These are phyloP conservation scores for Metarhizium anisopliae DNA, from an alignment of 2,329 filamentous ascomycete genomes.

Conservation along the genomic window DNA sequence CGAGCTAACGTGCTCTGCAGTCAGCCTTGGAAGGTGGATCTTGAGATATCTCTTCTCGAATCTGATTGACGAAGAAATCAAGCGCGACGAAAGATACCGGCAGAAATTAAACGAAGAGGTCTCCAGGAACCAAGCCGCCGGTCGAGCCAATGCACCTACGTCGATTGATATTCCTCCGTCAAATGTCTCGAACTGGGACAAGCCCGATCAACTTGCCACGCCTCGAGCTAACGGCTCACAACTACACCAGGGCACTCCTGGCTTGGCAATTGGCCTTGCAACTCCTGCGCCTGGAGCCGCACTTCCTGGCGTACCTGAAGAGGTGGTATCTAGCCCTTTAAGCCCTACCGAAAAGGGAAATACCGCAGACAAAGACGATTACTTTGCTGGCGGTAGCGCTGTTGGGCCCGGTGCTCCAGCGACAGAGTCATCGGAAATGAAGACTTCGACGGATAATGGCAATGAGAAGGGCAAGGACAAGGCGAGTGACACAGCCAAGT, in stretches of 20 bases:
- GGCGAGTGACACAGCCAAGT: conserved; percentile 46
- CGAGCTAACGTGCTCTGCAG: conserved; percentile 33
- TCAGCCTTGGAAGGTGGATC: conserved; percentile 96
- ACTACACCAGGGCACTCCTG: conserved; percentile 59
- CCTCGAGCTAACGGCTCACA: conserved; percentile 58
- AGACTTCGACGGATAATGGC: conserved; percentile 36
- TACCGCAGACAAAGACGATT: conserved; percentile 63
- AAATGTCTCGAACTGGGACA: conserved; percentile 25
- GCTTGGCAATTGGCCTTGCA: conserved; percentile 68
- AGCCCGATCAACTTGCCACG: conserved; percentile 42
- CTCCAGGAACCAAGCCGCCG: conserved; percentile 48
- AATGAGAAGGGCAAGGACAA: conserved; percentile 38
- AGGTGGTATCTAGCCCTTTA: conserved; percentile 31
- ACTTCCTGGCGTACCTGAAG: conserved; percentile 41
- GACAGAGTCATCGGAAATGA: conserved; percentile 39
- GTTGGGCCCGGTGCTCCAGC: conserved; percentile 2
- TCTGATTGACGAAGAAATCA: conserved; percentile 83
- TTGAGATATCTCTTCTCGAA: conserved; percentile 84
- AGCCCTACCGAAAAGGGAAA: conserved; percentile 48
- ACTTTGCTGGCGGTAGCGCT: conserved; percentile 56
- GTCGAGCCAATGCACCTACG: conserved; percentile 47
- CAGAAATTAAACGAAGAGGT: conserved; percentile 54
- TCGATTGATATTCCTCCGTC: conserved; percentile 43
- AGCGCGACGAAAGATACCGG: conserved; percentile 68
- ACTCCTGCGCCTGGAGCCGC: conserved; percentile 43